Conservation (phyloP, 495 filamentous ascomycete species). For the Neurospora sp. region DNA sequence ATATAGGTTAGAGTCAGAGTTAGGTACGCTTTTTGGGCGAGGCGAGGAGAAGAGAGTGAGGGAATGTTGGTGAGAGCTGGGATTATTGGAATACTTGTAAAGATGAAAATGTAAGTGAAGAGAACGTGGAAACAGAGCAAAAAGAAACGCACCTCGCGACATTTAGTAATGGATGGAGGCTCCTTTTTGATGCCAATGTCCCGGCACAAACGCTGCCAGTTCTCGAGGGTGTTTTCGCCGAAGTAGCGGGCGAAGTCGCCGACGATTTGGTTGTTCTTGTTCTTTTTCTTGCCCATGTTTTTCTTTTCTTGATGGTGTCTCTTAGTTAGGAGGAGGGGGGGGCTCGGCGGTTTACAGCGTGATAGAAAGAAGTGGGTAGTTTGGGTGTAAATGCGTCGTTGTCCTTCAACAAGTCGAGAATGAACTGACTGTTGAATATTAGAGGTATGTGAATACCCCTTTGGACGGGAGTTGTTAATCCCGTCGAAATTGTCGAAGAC, state of each 20-base stretch:
- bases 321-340: too few relatives aligned
- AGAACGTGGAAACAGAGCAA: too few relatives aligned
- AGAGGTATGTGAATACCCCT: neutral
- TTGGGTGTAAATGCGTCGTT: neutral
- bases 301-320: too few relatives aligned
- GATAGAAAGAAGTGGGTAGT: too few relatives aligned
- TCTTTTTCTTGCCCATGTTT: neutral
- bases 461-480: neutral
- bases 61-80: too few relatives aligned
- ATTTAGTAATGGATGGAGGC: slow-evolving; percentile 24
- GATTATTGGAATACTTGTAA: too few relatives aligned
- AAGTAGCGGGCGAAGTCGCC: slow-evolving; percentile 19
- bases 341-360: too few relatives aligned
- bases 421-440: neutral
- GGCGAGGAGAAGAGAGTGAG: too few relatives aligned
- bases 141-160: slow-evolving; percentile 19
- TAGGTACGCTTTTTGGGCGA: too few relatives aligned
- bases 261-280: slow-evolving; percentile 1
- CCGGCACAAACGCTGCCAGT: slow-evolving; percentile 27
- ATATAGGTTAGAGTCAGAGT: too few relatives aligned
- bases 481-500: neutral
- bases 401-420: neutral
- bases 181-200: slow-evolving; percentile 22
- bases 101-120: too few relatives aligned
- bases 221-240: slow-evolving; percentile 15